Conservation (phyloP, 2,329 filamentous ascomycete species). For the Drechslerella dactyloides region DNA sequence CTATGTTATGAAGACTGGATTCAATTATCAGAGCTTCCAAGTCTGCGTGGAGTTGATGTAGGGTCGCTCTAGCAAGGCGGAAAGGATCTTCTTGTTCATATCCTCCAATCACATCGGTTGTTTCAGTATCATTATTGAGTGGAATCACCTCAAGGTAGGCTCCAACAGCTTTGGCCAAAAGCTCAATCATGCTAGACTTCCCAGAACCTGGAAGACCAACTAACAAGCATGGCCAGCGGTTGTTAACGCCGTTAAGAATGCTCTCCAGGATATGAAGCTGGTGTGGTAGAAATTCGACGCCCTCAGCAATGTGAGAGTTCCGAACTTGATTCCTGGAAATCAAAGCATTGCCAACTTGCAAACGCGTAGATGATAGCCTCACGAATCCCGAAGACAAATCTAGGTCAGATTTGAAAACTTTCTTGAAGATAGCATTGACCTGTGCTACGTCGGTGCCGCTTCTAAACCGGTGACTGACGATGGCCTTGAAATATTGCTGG, state of each 20-base stretch:
- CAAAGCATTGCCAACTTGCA: slow-evolving; percentile 81
- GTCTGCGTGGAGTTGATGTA: slow-evolving; percentile 62
- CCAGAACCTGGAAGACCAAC: slow-evolving; percentile 84
- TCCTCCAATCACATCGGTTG: slow-evolving; percentile 94
- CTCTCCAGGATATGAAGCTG: slow-evolving; percentile 80
- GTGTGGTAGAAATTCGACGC: slow-evolving; percentile 53
- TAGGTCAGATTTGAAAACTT: slow-evolving; percentile 66
- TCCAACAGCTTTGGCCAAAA: slow-evolving; percentile 79
- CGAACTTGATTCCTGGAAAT: slow-evolving; percentile 66
- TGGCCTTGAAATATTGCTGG: slow-evolving; percentile 75
- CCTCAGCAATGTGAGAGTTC: slow-evolving; percentile 56
- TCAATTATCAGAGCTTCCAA: slow-evolving; percentile 28
- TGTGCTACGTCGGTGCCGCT: slow-evolving; percentile 70
- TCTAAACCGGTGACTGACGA: slow-evolving; percentile 88
- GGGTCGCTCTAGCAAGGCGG: slow-evolving; percentile 70
- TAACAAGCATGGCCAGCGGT: slow-evolving; percentile 86
- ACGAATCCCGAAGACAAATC: slow-evolving; percentile 70
- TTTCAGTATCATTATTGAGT: slow-evolving; percentile 93
- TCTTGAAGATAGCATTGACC: slow-evolving; percentile 70
- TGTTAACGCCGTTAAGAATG: slow-evolving; percentile 81
- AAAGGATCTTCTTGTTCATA: slow-evolving; percentile 92
- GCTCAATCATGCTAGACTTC: slow-evolving; percentile 79
- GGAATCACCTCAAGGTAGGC: slow-evolving; percentile 80
- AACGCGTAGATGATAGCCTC: slow-evolving; percentile 70
- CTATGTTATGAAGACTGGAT: background rate